A percentile compares a stretch with the other conserved stretches of the same genome.
Evolutionary conservation across 1,284 basidiomycete species (phyloP).

Genomic region (Ganoderma boninense): DNA sequence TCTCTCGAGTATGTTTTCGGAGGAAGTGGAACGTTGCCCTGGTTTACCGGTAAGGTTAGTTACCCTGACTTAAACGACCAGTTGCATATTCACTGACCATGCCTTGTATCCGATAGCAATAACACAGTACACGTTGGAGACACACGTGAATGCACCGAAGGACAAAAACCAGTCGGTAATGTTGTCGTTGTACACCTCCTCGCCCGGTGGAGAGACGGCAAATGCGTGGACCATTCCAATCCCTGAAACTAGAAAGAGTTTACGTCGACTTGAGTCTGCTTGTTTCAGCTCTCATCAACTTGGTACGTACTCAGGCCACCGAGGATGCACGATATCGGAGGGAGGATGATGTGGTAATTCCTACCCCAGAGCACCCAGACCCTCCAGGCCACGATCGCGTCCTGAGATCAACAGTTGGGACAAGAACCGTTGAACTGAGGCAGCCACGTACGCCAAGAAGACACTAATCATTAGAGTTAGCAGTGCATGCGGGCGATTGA

Average conservation of each 20-base stretch:
- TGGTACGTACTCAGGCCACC: slow-evolving; percentile 9
- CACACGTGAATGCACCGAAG: slow-evolving; percentile 9
- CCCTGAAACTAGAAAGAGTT: background rate
- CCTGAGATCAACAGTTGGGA: background rate
- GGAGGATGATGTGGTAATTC: background rate
- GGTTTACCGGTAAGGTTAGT: background rate
- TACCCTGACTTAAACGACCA: background rate
- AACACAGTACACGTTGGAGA: slow-evolving; percentile 15
- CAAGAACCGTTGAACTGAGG: background rate
- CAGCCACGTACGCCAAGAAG: slow-evolving; percentile 1
- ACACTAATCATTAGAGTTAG: background rate
- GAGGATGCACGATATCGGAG: slow-evolving; percentile 1
- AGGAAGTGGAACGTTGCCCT: background rate
- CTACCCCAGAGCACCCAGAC: slow-evolving; percentile 13
- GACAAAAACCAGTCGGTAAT: slow-evolving; percentile 7
- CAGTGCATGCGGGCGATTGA: background rate
- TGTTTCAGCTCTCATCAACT: background rate
- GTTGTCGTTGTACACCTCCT: slow-evolving; percentile 2
- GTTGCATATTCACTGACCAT: slow-evolving; percentile 3
- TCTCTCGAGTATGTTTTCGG: background rate
- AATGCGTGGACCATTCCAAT: slow-evolving; percentile 5
- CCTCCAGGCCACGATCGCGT: slow-evolving; percentile 18
- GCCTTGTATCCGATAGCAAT: slow-evolving; percentile 10
- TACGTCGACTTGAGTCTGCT: background rate
- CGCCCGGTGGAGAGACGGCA: background rate